Conservation (phyloP, 345 rosid genomes). For the Acer yangbiense region DNA sequence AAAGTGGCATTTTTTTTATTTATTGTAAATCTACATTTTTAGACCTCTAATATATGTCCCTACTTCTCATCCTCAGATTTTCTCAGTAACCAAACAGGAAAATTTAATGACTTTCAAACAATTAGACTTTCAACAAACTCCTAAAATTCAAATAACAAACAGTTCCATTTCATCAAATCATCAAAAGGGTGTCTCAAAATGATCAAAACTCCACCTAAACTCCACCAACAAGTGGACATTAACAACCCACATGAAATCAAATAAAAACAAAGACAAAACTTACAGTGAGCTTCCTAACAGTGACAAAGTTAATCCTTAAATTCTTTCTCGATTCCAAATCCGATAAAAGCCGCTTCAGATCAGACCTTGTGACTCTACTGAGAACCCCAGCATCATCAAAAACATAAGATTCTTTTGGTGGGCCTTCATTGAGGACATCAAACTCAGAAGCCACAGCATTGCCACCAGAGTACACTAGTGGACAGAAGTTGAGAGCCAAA, state of each 20-base stretch:
- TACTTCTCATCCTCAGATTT: not conserved
- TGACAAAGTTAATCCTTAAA: conserved; percentile 67
- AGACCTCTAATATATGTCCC: not conserved
- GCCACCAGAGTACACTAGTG: conserved; percentile 49
- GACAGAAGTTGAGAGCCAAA: conserved; percentile 77
- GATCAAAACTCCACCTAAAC: not conserved
- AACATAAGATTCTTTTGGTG: conserved; percentile 78
- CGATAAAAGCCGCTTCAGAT: conserved; percentile 76
- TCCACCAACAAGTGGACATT: not conserved
- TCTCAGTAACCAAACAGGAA: conserved; percentile 6
- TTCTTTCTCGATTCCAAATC: conserved; percentile 94
- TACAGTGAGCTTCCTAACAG: conserved; percentile 94
- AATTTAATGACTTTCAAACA: not conserved
- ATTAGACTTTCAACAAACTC: not conserved
- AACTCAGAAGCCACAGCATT: conserved; percentile 87
- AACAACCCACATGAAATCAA: not conserved
- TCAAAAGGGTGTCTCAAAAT: not conserved
- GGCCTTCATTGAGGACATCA: conserved; percentile 82
- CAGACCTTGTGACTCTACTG: conserved; percentile 84
- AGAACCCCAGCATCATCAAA: conserved; percentile 96
- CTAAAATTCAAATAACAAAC: not conserved
- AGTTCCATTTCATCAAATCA: not conserved
- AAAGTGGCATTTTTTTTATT: not conserved
- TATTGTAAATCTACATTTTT: not conserved
- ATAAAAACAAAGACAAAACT: conserved; percentile 28